phyloP scores from a whole-genome alignment of 768 basidiomycete genomes.

The Leccinum subgranulosum region DNA sequence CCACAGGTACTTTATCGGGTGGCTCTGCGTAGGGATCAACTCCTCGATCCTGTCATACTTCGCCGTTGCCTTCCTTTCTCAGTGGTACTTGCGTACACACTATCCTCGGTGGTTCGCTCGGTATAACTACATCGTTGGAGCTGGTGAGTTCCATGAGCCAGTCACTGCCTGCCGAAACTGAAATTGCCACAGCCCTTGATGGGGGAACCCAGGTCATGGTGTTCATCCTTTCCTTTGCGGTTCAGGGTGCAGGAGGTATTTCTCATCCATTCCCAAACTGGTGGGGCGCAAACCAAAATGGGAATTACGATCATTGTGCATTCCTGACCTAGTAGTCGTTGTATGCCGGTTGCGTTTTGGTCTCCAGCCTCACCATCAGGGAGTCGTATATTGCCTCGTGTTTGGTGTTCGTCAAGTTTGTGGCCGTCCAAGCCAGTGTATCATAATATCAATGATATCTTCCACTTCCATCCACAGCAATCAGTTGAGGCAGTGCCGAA shows the following conservation, averaged over 20 bases:
- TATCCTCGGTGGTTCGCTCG: slow-evolving; percentile 65
- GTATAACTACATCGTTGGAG: slow-evolving; percentile 67
- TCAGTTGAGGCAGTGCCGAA: neutral
- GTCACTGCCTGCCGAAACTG: neutral
- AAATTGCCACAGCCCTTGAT: slow-evolving; percentile 29
- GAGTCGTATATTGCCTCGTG: neutral
- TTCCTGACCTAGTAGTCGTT: slow-evolving; percentile 13
- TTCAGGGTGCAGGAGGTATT: slow-evolving; percentile 49
- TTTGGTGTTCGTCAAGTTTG: neutral
- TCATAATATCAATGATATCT: slow-evolving; percentile 9
- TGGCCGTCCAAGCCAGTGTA: neutral
- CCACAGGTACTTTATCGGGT: slow-evolving; percentile 36
- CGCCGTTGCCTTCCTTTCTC: slow-evolving; percentile 54
- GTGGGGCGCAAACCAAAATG: slow-evolving; percentile 58
- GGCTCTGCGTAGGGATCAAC: slow-evolving; percentile 53
- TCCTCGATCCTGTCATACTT: slow-evolving; percentile 47
- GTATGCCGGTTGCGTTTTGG: neutral
- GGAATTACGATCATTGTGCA: slow-evolving; percentile 34
- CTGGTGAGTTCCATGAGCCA: slow-evolving; percentile 33
- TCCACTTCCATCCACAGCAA: neutral
- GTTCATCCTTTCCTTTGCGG: slow-evolving; percentile 48
- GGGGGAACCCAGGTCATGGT: slow-evolving; percentile 50
- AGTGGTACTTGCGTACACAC: slow-evolving; percentile 54
- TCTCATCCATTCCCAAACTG: slow-evolving; percentile 51
- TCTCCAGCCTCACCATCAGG: neutral